Evolutionary conservation across 257 asterid genomes (phyloP), one percentile per base, ranked within the genome.

Genomic region (Solanum tarapatanum): DNA sequence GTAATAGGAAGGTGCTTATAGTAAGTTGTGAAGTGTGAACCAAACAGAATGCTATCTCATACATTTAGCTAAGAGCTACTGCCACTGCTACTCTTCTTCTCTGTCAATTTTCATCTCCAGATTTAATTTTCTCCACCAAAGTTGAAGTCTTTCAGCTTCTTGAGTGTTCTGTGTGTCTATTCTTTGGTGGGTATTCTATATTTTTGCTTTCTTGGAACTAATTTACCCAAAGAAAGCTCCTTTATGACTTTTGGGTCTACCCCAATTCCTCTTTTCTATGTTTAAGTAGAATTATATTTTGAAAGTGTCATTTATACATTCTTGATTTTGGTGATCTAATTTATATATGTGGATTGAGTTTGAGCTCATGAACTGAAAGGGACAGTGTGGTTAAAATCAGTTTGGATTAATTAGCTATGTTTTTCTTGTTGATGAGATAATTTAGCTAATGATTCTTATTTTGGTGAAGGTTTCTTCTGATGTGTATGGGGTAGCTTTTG

Each of bases 401-500:
- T 7, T 70, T 55, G 64, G 64, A 55, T 55, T 55, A 55, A 55
- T 55, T 55, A 7, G 66, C 5, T 19, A 8, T 70, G 6, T 75
- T 39, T 76, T 39, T 3, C 83, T 76, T 17, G 4, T 39, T 69
- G 66, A 37, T 85, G 8, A 43, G 24, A 8, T 39, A 68, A 16
- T 26, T 55, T 24, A 37, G 75, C 8, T 30, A 32, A 41, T 30
- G 48, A 21, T 72, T 60, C 28, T 72, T 14, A 9, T 35, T 64
- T 37, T 84, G 21, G 64, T 84, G 66, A 69, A 85, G 66, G 82
- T 60, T 73, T 51, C 45, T 32, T 48, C 84, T 79, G 73, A 26
- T n/a, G 73, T 58, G 39, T 86, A 79, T 32, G 74, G 89, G 89
- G 36, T 87, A 80, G 80, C 68, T 55, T 55, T 55, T 82, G 87